Base-by-base conservation (phyloP, 2,329 filamentous ascomycete genomes). In the Stagonosporopsis vannaccii region DNA sequence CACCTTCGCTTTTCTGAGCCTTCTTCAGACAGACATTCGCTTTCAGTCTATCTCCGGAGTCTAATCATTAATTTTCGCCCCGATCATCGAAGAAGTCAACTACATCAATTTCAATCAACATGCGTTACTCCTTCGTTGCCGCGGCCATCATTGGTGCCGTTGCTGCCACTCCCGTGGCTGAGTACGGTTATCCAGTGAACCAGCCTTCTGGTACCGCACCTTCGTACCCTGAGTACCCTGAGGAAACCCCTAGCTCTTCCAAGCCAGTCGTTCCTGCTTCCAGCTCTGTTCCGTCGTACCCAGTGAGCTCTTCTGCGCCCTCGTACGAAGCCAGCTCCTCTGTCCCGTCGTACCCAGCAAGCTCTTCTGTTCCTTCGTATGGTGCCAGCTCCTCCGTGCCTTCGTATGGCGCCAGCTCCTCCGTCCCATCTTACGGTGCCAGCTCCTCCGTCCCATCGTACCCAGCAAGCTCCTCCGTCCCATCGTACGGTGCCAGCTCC, bases 71-170 rank as follows among this genome's bases (percentile, higher is more conserved):
- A 61, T 45, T 51, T 72, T 70, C 46, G 26, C 59, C 41, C 46
- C 39, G 25, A 59, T 35, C 49, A 25, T 47, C 25, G 56, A 40
- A 45, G 23, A 39, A 28, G 25, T n/a, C 44, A 53, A 13, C 26
- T 25, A 43, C 56, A 12, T 51, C 42, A 43, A 7, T 64, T 66
- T 51, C 42, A 43, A 7, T 64, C 66, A 73, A 63, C 20, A 75
- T 75, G 73, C 71, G 71, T 44, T 67, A 69, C 60, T 65, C 70
- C 28, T 51, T 74, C 41, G 68, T 67, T 42, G 59, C 70, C 44
- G 68, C 71, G 28, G 66, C 69, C 51, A 52, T 75, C 42, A 52
- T 74, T 45, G 70, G 71, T 44, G 63, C 68, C 50, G 69, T 68
- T 55, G 60, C 61, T 43, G 71, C 72, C 56, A 68, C 67, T 42